A percentile compares a stretch with the other conserved stretches of the same genome.
Evolutionary conservation across 352 stramenopile genomes (phyloP).

Genomic region (Globisporangium mamillatum): DNA sequence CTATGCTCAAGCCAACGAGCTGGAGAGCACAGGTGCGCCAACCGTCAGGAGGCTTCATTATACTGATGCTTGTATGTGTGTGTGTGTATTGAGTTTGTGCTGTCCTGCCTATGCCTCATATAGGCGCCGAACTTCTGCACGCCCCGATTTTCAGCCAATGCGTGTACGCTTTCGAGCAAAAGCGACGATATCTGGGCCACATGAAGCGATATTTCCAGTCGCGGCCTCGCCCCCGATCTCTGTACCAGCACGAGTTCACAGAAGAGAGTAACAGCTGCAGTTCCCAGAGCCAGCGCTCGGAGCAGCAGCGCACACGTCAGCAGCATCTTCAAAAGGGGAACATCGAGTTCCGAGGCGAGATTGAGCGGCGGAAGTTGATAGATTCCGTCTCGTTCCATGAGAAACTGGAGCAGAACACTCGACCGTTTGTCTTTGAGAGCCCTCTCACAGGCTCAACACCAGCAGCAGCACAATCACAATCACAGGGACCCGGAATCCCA

Average conservation of each 20-base stretch:
- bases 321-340: constrained; percentile 46
- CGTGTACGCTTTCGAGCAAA: constrained; percentile 20
- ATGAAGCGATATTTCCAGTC: constrained; percentile 34
- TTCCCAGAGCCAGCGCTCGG: background rate
- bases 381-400: constrained; percentile 26
- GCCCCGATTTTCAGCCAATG: constrained; percentile 28
- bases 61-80: too few relatives aligned
- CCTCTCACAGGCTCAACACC: background rate
- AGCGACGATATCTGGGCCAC: constrained; percentile 7
- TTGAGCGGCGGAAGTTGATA: constrained; percentile 23
- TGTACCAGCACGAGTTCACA: constrained; percentile 54
- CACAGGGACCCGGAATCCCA: background rate
- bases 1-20: background rate
- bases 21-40: constrained; percentile 4
- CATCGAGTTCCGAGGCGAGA: constrained; percentile 42
- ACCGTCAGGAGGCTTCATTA: too few relatives aligned
- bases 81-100: too few relatives aligned
- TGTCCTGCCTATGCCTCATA: too few relatives aligned
- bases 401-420: constrained; percentile 24
- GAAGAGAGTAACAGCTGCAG: constrained; percentile 4
- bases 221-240: constrained; percentile 28
- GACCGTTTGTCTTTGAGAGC: constrained; percentile 29
- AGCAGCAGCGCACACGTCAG: constrained; percentile 1
- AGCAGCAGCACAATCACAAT: background rate
- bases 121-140: constrained; percentile 14